phyloP scores from a whole-genome alignment of 768 basidiomycete genomes.

The Russula sp. region DNA sequence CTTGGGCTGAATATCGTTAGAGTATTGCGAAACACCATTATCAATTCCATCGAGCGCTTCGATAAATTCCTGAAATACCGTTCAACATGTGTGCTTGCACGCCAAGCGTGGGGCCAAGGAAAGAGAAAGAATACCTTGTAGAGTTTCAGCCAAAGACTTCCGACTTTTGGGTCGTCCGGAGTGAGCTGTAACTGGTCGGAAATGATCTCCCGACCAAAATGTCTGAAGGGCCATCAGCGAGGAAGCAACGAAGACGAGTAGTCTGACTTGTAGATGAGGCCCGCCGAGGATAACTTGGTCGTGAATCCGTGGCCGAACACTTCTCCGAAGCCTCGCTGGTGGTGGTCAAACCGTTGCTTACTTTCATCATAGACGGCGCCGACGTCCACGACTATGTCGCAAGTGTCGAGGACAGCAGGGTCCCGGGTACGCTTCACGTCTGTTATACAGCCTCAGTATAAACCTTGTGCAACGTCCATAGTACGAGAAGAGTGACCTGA shows the following conservation, averaged over 20 bases:
- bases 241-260: neutral
- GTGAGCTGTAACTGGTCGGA: conserved; percentile 53
- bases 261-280: conserved; percentile 89
- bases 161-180: conserved; percentile 58
- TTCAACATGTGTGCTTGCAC: conserved; percentile 21
- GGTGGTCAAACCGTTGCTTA: conserved; percentile 86
- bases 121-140: conserved; percentile 58
- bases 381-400: conserved; percentile 96
- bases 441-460: conserved; percentile 21
- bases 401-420: conserved; percentile 64
- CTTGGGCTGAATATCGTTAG: conserved; percentile 56
- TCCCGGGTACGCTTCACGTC: conserved; percentile 71
- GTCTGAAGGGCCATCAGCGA: conserved; percentile 46
- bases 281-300: conserved; percentile 91
- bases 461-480: neutral
- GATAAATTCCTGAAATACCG: conserved; percentile 68
- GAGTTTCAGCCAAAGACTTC: conserved; percentile 80
- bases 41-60: conserved; percentile 94
- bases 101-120: neutral
- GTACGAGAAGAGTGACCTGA: conserved; percentile 51
- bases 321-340: conserved; percentile 90
- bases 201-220: conserved; percentile 87
- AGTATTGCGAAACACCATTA: conserved; percentile 88
- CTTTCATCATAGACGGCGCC: conserved; percentile 86
- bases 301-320: conserved; percentile 83